Base-by-base conservation (phyloP, 345 rosid genomes). In the Euphorbia tirucalli region DNA sequence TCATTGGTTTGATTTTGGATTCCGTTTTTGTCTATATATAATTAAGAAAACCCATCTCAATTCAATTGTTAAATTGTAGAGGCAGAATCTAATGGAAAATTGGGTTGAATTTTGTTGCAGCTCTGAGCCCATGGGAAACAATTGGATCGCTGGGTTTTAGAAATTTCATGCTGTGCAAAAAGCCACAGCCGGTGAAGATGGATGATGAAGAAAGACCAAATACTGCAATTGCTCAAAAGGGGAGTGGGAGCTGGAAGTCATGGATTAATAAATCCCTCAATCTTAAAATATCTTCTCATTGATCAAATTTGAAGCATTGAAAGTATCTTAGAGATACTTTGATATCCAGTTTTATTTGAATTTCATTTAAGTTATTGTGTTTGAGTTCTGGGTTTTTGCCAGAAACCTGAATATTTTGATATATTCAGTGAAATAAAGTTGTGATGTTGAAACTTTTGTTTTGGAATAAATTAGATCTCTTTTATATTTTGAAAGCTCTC, bases 211-310 rank as follows among this genome's bases (percentile, higher is more conserved):
- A 48, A 31, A 74, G 66, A 61, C 39, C 93, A 15, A 67, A 35
- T 18, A 62, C 84, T 15, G 73, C 85, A 37, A 75, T 84, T 52
- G 24, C 78, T 57, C 85, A 88, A 61, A 89, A 89, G 80, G 83
- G 83, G 55, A 74, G 83, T n/a, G 87, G 96, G 31, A 87, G 91
- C 70, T 91, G 94, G 87, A 96, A 86, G 82, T 75, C 97, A 61
- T 93, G 98, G 99, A 82, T 96, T 65, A 91, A 96, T 75, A 95
- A 87, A 74, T 93, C 99, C 35, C 89, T 88, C 74, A 90, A 62
- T 69, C 88, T 87, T 28, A 96, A 86, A 85, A 75, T 96, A 66
- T 61, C 89, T 22, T 80, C 88, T 76, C 99, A 89, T 69, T 93
- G 68, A 80, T n/a, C 46, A 25, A 2, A 11, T 16, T 24, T 59